phyloP scores from a whole-genome alignment of 2,329 filamentous ascomycete species.

The Alternaria metachromatica region DNA sequence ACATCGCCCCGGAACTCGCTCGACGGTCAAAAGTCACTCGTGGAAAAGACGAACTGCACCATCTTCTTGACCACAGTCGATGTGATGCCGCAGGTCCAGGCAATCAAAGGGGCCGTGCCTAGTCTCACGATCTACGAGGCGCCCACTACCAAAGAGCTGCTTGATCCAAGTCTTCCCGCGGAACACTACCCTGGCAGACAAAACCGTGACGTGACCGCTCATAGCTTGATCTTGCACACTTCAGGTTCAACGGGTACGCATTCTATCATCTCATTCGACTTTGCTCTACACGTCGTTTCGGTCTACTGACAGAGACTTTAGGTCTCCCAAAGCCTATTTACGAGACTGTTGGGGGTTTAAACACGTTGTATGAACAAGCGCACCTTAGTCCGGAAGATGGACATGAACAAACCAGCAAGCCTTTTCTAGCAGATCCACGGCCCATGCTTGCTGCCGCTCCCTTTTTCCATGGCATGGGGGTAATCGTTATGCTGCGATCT shows the following conservation, averaged over 20 bases:
- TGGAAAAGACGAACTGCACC: not conserved
- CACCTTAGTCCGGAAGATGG: not conserved
- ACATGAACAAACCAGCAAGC: not conserved
- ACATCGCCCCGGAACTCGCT: conserved; percentile 1
- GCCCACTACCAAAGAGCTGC: not conserved
- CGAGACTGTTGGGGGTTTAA: not conserved
- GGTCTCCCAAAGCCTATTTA: conserved; percentile 4
- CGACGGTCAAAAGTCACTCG: not conserved
- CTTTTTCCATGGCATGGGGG: conserved; percentile 6
- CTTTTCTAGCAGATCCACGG: not conserved
- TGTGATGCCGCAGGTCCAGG: not conserved
- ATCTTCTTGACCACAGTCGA: conserved; percentile 2
- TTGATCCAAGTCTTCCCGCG: not conserved
- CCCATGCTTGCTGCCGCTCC: not conserved
- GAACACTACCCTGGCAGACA: conserved; percentile 1
- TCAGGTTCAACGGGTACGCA: conserved; percentile 3
- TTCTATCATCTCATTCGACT: too few relatives aligned
- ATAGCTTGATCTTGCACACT: conserved; percentile 3
- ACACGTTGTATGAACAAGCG: not conserved
- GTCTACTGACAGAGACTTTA: not conserved
- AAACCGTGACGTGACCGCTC: not conserved
- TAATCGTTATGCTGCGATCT: not conserved
- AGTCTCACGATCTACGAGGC: not conserved
- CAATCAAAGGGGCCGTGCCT: not conserved
- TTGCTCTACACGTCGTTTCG: too few relatives aligned